These are phyloP conservation scores for Mycothermus thermophilus DNA, from an alignment of 495 filamentous ascomycete species.

Conservation along the genomic window DNA sequence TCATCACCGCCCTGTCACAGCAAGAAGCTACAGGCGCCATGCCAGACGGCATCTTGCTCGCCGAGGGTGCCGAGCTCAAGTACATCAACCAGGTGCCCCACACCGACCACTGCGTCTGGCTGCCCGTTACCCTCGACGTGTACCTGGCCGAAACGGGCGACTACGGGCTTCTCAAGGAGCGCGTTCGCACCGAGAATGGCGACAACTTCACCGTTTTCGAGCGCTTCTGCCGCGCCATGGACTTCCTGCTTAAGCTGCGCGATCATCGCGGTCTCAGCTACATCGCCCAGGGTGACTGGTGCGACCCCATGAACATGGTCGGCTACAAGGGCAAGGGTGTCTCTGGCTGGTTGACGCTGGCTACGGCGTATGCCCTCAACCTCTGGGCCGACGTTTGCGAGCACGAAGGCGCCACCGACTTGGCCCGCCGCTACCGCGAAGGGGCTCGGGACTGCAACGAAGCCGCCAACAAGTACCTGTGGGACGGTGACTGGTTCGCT, in stretches of 20 bases:
- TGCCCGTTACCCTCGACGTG: constrained; percentile 38
- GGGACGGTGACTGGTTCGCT: constrained; percentile 43
- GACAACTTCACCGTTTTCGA: constrained; percentile 37
- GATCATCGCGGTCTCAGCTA: constrained; percentile 41
- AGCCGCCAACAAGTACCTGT: constrained; percentile 38
- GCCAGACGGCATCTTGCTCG: constrained; percentile 42
- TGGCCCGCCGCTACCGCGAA: constrained; percentile 29
- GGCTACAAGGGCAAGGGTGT: constrained; percentile 42
- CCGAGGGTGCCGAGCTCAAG: constrained; percentile 41
- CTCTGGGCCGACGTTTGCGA: constrained; percentile 39
- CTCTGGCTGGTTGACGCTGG: constrained; percentile 43
- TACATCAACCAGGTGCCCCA: constrained; percentile 47
- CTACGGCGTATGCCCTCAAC: constrained; percentile 36
- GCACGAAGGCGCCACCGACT: constrained; percentile 25
- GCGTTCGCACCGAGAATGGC: constrained; percentile 26
- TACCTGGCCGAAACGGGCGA: constrained; percentile 42
- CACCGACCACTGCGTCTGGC: constrained; percentile 45
- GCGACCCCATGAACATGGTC: constrained; percentile 48
- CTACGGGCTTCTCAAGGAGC: constrained; percentile 34
- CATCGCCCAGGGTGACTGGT: constrained; percentile 46
- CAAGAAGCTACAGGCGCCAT: constrained; percentile 41
- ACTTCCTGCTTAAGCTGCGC: constrained; percentile 35
- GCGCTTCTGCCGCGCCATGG: constrained; percentile 39
- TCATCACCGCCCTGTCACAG: constrained; percentile 35
- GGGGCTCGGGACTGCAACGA: constrained; percentile 35